These are phyloP conservation scores for Raphanus sativus DNA, from an alignment of 345 rosid species.

Conservation along the genomic window DNA sequence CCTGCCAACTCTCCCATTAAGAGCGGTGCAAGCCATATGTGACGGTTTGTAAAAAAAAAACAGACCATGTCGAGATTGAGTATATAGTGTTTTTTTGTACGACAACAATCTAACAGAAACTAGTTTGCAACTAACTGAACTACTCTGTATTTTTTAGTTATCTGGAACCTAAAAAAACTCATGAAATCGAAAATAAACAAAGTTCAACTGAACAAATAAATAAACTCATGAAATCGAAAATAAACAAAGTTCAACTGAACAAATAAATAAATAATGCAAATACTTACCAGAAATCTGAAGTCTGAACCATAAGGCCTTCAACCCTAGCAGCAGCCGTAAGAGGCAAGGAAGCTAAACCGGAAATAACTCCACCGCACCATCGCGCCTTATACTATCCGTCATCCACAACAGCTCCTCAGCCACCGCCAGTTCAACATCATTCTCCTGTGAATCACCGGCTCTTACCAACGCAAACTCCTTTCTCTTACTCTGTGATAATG, in stretches of 20 bases:
- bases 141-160: not conserved
- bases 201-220: too few species aligned
- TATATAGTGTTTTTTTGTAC: not conserved
- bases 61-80: not conserved
- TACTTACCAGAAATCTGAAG: constrained; percentile 57
- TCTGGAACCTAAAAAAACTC: too few species aligned
- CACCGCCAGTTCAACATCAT: too few species aligned
- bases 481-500: not conserved
- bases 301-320: constrained; percentile 61
- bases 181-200: too few species aligned
- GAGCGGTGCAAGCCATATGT: constrained; percentile 42
- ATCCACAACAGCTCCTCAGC: too few species aligned
- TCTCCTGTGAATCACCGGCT: not conserved
- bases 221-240: too few species aligned
- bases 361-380: too few species aligned
- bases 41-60: not conserved
- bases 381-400: too few species aligned
- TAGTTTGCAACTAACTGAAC: too few species aligned
- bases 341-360: constrained; percentile 46
- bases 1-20: constrained; percentile 49
- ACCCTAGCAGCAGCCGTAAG: constrained; percentile 62
- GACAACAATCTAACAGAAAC: too few species aligned
- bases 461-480: not conserved
- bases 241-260: too few species aligned
- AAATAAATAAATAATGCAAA: not conserved